Percentiles rank a stretch among this genome's conserved stretches.
These are phyloP conservation scores for Malassezia arunalokei DNA, from an alignment of 1,284 basidiomycete species.

Conservation along the genomic window DNA sequence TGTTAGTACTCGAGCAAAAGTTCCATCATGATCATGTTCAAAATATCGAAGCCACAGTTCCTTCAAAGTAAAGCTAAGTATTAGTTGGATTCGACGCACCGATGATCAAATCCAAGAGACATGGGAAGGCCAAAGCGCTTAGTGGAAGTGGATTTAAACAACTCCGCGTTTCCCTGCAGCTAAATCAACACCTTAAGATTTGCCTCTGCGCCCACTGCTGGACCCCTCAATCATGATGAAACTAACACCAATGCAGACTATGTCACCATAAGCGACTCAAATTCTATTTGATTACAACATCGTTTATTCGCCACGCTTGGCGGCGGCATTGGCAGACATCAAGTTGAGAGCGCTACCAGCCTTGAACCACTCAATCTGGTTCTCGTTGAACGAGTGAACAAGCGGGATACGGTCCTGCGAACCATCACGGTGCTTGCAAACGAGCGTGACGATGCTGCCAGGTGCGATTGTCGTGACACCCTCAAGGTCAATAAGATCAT, in stretches of 20 bases:
- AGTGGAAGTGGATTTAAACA: too few relatives aligned
- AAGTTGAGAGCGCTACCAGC: conserved; percentile 42
- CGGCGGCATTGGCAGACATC: conserved; percentile 30
- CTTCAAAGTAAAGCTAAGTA: too few relatives aligned
- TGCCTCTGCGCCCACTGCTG: background rate
- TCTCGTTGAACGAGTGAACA: conserved; percentile 43
- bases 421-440: conserved; percentile 42
- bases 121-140: too few relatives aligned
- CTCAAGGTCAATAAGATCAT: conserved; percentile 37
- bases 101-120: too few relatives aligned
- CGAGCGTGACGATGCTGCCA: conserved; percentile 34
- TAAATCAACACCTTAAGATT: background rate
- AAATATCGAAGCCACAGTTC: too few relatives aligned
- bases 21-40: too few relatives aligned
- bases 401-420: conserved; percentile 38
- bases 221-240: background rate
- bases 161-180: too few relatives aligned
- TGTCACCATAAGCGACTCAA: too few relatives aligned
- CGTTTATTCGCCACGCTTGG: too few relatives aligned
- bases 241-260: background rate
- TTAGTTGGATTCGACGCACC: too few relatives aligned
- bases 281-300: background rate
- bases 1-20: conserved; percentile 1
- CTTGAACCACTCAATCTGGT: conserved; percentile 45
- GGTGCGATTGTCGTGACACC: conserved; percentile 40